Base-by-base conservation (phyloP, 1,284 basidiomycete genomes). In the Tremellales sp. region DNA sequence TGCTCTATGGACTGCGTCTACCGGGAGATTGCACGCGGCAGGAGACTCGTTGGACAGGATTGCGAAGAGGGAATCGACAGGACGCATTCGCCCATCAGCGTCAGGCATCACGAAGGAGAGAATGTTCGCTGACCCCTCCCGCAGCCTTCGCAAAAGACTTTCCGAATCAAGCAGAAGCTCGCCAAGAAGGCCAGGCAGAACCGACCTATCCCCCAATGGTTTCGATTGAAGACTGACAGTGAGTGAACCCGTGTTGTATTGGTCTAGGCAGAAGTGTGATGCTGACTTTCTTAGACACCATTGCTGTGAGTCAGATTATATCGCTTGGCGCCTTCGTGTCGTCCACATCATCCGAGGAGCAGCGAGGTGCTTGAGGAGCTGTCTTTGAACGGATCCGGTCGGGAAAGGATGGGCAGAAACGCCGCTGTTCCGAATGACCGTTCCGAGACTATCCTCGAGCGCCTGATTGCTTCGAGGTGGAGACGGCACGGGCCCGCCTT, bases 141-240 rank as follows among this genome's bases (percentile, higher is more conserved):
- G 3, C 43, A 92, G 93, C 93, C 93, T 77, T 97, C 92, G 74
- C 89, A 97, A 84, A 97, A 97, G 81, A 84, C 89, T 57, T 97
- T 97, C 85, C 56, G 62, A 52, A 63, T 69, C 59, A 70, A 98
- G 83, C 85, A 86, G 75, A 93, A 86, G 75, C 89, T 98, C 65
- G 91, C 94, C 72, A 97, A 97, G 84, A 92, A 92, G 58, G 77
- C 82, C 56, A 84, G 89, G 73, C 91, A 94, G 82, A 98, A 98
- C 83, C 84, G 94, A 73, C 92, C 92, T 61, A 94, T 97, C 60
- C 93, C 92, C 60, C 90, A 94, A 73, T 97, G 92, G 93, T 97
- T 93, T 84, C 89, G 92, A 67, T 81, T 97, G 61, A 97, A 96
- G 83, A 86, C 89, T 65, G 93, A 91, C 76, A 88, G 71, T 72